phyloP scores from a whole-genome alignment of 2,329 filamentous ascomycete species.

The Aspergillus pseudoviridinutans region DNA sequence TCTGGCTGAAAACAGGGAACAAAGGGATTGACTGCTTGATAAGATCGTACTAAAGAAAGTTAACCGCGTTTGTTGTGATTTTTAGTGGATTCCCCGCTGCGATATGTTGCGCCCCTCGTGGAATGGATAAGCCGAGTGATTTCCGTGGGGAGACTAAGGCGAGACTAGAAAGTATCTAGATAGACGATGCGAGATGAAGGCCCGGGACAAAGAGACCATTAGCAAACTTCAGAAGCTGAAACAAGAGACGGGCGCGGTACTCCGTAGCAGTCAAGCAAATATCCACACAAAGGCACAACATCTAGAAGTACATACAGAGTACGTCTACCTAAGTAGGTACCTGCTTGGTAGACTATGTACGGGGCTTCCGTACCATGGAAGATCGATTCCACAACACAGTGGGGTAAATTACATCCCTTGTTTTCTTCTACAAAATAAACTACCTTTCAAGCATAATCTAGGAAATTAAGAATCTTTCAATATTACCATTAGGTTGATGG shows the following conservation, averaged over 20 bases:
- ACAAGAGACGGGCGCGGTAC: neutral
- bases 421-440: neutral
- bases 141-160: neutral
- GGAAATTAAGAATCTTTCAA: no score
- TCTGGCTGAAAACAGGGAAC: neutral
- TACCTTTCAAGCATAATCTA: neutral
- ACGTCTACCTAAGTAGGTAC: no score
- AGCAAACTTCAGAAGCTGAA: neutral
- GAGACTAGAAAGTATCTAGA: no score
- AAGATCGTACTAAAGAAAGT: neutral
- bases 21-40: neutral
- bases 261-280: neutral
- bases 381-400: no score
- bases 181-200: neutral
- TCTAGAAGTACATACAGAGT: no score
- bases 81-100: slow-evolving; percentile 3
- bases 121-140: neutral
- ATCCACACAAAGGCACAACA: neutral
- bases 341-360: no score
- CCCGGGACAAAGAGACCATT: neutral
- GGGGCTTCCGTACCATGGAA: no score
- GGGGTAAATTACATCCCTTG: neutral
- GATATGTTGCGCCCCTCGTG: neutral
- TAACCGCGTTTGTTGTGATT: neutral
- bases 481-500: neutral